Conservation (phyloP, 371 early-diverging fungal species). For the Batrachochytrium dendrobatidis region DNA sequence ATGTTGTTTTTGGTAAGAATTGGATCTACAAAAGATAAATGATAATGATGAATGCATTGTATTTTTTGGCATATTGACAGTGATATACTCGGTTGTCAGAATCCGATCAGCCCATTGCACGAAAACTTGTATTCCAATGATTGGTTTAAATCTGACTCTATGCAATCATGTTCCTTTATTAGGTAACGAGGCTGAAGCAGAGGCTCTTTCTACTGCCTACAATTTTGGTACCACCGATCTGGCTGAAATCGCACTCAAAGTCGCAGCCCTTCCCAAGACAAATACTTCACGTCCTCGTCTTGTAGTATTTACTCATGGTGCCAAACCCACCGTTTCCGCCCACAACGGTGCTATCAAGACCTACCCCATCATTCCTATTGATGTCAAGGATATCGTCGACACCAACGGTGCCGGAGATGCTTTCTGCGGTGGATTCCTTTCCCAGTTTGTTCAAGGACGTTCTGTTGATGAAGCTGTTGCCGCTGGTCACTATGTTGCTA, state of each 20-base stretch:
- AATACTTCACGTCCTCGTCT: constrained; percentile 64
- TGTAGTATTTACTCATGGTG: constrained; percentile 90
- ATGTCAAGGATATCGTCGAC: constrained; percentile 72
- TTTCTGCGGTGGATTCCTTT: constrained; percentile 90
- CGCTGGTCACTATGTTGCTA: constrained; percentile 89
- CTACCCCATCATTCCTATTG: constrained; percentile 68
- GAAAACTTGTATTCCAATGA: too few species aligned
- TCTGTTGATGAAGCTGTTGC: constrained; percentile 58
- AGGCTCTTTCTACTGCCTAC: constrained; percentile 68
- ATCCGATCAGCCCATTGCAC: too few species aligned
- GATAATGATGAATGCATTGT: too few species aligned
- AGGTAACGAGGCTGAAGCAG: constrained; percentile 88
- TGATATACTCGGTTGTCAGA: too few species aligned
- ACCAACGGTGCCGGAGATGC: constrained; percentile 97
- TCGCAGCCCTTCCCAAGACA: constrained; percentile 78
- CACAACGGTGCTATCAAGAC: constrained; percentile 44
- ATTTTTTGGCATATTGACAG: too few species aligned
- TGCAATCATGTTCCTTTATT: too few species aligned
- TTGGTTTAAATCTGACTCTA: too few species aligned
- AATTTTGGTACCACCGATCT: constrained; percentile 52
- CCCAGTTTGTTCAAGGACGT: constrained; percentile 68
- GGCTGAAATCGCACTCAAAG: constrained; percentile 69
- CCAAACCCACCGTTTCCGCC: constrained; percentile 69
- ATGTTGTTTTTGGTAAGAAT: constrained; percentile 80
- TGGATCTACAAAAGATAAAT: too few species aligned